Percentiles rank a stretch among this genome's conserved stretches.
Conservation (phyloP, 176 grass and related monocot species). For the Oryza rufipogon region DNA sequence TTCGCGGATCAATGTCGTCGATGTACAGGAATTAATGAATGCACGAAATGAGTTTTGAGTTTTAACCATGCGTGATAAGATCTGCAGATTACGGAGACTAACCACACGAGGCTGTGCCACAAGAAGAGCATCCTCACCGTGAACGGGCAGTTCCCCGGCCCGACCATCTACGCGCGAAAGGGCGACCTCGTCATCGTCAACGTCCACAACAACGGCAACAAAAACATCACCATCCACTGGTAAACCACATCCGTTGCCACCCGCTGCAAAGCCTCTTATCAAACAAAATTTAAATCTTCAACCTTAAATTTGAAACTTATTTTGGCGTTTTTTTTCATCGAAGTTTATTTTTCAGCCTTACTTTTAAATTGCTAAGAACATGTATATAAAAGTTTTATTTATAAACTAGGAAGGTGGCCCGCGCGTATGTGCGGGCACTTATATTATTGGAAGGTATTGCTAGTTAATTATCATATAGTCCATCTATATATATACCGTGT, state of each 20-base stretch:
- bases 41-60: neutral
- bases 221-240: constrained; percentile 84
- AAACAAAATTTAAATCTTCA: too few species aligned
- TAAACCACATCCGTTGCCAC: neutral
- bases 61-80: neutral
- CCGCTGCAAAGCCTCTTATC: neutral
- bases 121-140: constrained; percentile 66
- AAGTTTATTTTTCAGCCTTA: too few species aligned
- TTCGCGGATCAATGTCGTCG: neutral
- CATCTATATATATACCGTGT: too few species aligned
- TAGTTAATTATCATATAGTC: too few species aligned
- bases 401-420: too few species aligned
- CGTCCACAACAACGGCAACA: constrained; percentile 61
- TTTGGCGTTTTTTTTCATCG: too few species aligned
- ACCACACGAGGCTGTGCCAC: constrained; percentile 58
- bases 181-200: constrained; percentile 59
- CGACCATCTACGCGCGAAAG: constrained; percentile 62
- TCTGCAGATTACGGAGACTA: constrained; percentile 59
- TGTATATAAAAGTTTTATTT: too few species aligned
- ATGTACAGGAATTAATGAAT: neutral
- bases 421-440: too few species aligned
- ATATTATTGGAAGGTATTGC: too few species aligned
- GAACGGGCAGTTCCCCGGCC: constrained; percentile 71
- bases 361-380: too few species aligned
- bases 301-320: too few species aligned